A percentile compares a stretch with the other conserved stretches of the same genome.
These are phyloP conservation scores for Nitzschia palea DNA, from an alignment of 108 stramenopile species.

Conservation along the genomic window DNA sequence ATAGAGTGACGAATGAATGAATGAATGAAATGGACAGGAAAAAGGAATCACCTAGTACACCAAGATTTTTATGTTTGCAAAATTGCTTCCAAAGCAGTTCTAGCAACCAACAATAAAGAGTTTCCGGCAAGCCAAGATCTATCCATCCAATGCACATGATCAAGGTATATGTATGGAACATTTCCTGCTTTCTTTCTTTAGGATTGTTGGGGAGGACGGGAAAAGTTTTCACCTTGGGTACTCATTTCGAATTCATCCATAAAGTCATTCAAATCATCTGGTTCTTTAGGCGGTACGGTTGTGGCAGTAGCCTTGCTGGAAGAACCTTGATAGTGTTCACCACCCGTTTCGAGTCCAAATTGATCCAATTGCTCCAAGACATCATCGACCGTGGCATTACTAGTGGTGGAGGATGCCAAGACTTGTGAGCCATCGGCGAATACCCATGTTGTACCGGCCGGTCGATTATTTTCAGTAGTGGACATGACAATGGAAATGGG, in stretches of 20 bases:
- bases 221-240: slow-evolving; percentile 81
- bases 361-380: slow-evolving; percentile 67
- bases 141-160: too few relatives aligned
- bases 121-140: too few relatives aligned
- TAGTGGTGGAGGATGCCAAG: slow-evolving; percentile 37
- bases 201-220: too few relatives aligned
- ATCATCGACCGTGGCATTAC: slow-evolving; percentile 40
- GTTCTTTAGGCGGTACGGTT: slow-evolving; percentile 31
- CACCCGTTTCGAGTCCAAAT: slow-evolving; percentile 70
- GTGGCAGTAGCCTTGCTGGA: not conserved
- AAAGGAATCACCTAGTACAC: too few relatives aligned
- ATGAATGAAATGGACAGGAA: too few relatives aligned
- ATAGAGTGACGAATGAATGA: too few relatives aligned
- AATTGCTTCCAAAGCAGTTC: too few relatives aligned
- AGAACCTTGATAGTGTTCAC: slow-evolving; percentile 57
- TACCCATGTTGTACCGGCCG: slow-evolving; percentile 88
- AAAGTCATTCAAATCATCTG: slow-evolving; percentile 74
- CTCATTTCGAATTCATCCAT: slow-evolving; percentile 85
- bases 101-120: too few relatives aligned
- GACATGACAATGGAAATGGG: slow-evolving; percentile 54
- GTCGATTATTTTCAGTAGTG: slow-evolving; percentile 55
- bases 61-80: too few relatives aligned
- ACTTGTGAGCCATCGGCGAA: slow-evolving; percentile 82
- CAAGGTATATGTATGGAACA: too few relatives aligned
- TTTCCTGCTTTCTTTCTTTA: too few relatives aligned